These are phyloP conservation scores for Vachellia pachyceras DNA, from an alignment of 306 rosid species.

Conservation along the genomic window DNA sequence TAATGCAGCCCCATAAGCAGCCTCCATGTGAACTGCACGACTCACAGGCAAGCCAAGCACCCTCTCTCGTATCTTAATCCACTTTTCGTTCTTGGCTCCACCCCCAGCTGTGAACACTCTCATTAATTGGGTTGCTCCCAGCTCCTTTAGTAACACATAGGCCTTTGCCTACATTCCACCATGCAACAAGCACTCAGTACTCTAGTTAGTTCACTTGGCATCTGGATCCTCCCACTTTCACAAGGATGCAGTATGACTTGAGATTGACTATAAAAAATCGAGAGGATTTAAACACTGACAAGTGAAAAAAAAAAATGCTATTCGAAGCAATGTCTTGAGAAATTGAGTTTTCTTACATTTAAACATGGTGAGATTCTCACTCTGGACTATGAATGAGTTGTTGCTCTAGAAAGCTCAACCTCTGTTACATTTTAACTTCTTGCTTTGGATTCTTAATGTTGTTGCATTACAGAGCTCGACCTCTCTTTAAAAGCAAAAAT, in stretches of 20 bases:
- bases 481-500: background rate
- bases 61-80: constrained; percentile 84
- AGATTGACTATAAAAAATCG: background rate
- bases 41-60: constrained; percentile 81
- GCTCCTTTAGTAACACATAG: constrained; percentile 67
- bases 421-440: background rate
- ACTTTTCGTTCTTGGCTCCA: constrained; percentile 79
- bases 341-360: background rate
- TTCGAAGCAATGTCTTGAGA: background rate
- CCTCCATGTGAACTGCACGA: constrained; percentile 76
- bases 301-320: background rate
- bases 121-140: constrained; percentile 77
- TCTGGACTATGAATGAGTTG: background rate
- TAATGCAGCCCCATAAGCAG: constrained; percentile 92
- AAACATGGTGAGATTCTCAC: background rate
- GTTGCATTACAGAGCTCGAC: background rate
- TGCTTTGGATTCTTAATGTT: background rate
- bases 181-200: constrained; percentile 5
- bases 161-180: constrained; percentile 67
- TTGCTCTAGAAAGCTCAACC: background rate
- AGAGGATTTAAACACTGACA: background rate
- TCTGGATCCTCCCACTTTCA: background rate
- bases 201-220: constrained; percentile 3
- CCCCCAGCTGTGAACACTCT: constrained; percentile 88
- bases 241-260: background rate